These are phyloP conservation scores for Recurvomyces mirabilis DNA, from an alignment of 495 filamentous ascomycete genomes.

Conservation along the genomic window DNA sequence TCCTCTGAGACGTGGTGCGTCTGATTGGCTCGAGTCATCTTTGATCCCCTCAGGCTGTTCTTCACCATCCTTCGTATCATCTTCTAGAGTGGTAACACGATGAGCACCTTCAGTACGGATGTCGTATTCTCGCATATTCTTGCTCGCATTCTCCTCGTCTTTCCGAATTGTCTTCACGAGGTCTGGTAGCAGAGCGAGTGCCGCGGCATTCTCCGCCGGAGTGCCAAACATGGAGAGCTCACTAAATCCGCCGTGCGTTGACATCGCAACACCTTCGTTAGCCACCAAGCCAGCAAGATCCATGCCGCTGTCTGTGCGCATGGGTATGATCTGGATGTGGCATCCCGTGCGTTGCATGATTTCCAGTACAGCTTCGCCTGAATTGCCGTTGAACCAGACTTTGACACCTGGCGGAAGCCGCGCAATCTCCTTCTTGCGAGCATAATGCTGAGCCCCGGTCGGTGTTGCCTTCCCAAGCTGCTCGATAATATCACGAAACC, in stretches of 20 bases:
- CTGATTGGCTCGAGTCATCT: too few relatives aligned
- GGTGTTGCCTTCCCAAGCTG: not conserved
- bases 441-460: not conserved
- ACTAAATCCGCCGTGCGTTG: not conserved
- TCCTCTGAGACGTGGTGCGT: too few relatives aligned
- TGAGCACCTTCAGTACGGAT: not conserved
- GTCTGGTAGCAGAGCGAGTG: not conserved
- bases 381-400: slow-evolving; percentile 7
- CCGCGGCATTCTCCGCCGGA: slow-evolving; percentile 6
- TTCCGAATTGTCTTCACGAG: not conserved
- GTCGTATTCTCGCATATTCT: not conserved
- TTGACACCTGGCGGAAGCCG: slow-evolving; percentile 2
- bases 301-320: not conserved
- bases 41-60: not conserved
- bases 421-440: slow-evolving; percentile 1
- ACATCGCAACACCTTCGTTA: not conserved
- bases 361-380: slow-evolving; percentile 4
- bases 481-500: too few relatives aligned
- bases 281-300: not conserved
- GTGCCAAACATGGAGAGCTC: not conserved
- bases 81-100: not conserved
- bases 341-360: slow-evolving; percentile 12
- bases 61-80: not conserved
- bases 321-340: slow-evolving; percentile 2
- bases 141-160: not conserved